Conservation (phyloP, 2,329 filamentous ascomycete species). For the Ophiostoma piceae region DNA sequence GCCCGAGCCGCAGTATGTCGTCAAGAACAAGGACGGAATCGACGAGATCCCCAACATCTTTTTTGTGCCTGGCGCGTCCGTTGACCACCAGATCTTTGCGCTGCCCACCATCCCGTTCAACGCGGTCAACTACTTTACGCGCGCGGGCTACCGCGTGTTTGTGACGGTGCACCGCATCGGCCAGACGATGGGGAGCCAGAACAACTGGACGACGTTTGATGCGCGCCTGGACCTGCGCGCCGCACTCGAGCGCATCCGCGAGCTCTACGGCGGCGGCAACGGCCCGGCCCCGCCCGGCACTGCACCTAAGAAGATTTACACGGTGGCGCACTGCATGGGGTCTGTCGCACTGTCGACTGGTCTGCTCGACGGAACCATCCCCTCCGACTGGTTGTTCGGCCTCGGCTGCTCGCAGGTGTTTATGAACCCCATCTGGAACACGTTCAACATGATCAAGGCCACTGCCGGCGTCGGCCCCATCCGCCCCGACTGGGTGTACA, state of each 20-base stretch:
- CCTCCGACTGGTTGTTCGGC: slow-evolving; percentile 51
- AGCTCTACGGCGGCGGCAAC: slow-evolving; percentile 33
- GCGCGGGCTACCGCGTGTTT: slow-evolving; percentile 56
- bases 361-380: slow-evolving; percentile 58
- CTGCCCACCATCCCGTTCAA: slow-evolving; percentile 60
- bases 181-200: slow-evolving; percentile 44
- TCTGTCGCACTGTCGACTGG: slow-evolving; percentile 54
- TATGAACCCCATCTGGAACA: slow-evolving; percentile 56
- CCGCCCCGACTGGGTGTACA: slow-evolving; percentile 47
- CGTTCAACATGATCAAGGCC: slow-evolving; percentile 53
- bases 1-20: slow-evolving; percentile 42
- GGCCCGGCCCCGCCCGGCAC: slow-evolving; percentile 22
- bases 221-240: slow-evolving; percentile 55
- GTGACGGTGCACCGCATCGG: slow-evolving; percentile 55
- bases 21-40: slow-evolving; percentile 19
- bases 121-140: slow-evolving; percentile 57
- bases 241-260: slow-evolving; percentile 49
- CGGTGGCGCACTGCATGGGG: slow-evolving; percentile 59
- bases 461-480: slow-evolving; percentile 39
- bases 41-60: slow-evolving; percentile 46
- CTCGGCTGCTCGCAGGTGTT: slow-evolving; percentile 58
- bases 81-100: slow-evolving; percentile 59
- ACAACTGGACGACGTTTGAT: slow-evolving; percentile 55
- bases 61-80: slow-evolving; percentile 57
- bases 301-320: slow-evolving; percentile 43